Base-by-base conservation (phyloP, 2,329 filamentous ascomycete genomes). In the Diaporthe aspalathi region DNA sequence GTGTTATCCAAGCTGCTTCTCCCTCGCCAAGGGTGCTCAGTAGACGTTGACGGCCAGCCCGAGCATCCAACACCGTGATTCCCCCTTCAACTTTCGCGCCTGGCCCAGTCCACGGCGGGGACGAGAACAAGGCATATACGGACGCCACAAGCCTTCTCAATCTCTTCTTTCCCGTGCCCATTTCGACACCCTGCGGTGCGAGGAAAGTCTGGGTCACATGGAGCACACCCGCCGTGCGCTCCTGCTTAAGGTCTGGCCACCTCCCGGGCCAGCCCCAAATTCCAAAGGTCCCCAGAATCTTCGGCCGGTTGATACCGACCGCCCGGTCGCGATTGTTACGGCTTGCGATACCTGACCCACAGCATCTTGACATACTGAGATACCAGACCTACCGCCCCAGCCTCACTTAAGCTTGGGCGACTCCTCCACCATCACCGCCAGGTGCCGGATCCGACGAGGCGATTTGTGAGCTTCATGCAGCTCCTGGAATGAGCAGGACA, bases 401-500 rank as follows among this genome's bases (percentile, higher is more conserved):
- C 45, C 22, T 20, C 7, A 49, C 29, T 35, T 11, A 22, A 50
- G 45, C n/a, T 65, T 38, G 29, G 16, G 50, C 43, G 12, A 32
- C 12, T 35, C 6, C 43, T 5, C 29, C 24, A 22, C 60, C n/a
- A 22, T n/a, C 20, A 24, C 12, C 29, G n/a, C 29, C 45, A 35
- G 29, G 20, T 35, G n/a, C 43, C 43, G 45, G 60, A 12, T 20
- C 60, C 29, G n/a, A 60, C 24, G 38, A 43, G 27, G 32, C 54
- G 67, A 40, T 50, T 65, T 70, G 54, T 49, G 67, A 50, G 45
- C 45, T 56, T 49, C 43, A 29, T 35, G 65, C 56, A 49, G 49
- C 40, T 49, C 67, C 66, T 62, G 66, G 69, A 62, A 62, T 60
- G 65, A 71, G 63, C 56, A 71, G 54, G 35, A 40, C 22, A n/a